Evolutionary conservation across 1,284 basidiomycete species (phyloP).

Genomic region (Vanrija sp.): DNA sequence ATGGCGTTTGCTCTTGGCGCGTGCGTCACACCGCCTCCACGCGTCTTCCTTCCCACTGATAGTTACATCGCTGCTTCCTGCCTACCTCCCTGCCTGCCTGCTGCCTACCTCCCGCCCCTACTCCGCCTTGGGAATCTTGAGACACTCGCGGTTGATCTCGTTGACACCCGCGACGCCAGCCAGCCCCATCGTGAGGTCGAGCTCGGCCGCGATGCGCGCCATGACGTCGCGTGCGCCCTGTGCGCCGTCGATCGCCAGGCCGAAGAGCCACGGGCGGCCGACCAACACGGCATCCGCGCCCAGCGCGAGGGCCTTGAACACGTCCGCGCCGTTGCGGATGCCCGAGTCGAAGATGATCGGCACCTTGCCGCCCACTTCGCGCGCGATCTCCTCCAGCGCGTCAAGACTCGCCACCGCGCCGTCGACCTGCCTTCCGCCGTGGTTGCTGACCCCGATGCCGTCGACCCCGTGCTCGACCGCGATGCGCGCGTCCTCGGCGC

Average conservation of each 20-base stretch:
- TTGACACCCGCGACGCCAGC: slow-evolving; percentile 16
- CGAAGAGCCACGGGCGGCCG: slow-evolving; percentile 54
- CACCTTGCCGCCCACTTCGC: slow-evolving; percentile 49
- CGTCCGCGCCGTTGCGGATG: slow-evolving; percentile 67
- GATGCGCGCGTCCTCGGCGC: slow-evolving; percentile 63
- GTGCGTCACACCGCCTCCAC: too few species aligned
- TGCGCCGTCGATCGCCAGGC: slow-evolving; percentile 61
- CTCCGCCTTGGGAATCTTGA: not conserved
- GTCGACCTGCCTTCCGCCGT: slow-evolving; percentile 78
- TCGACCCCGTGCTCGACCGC: slow-evolving; percentile 63
- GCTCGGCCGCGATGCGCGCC: slow-evolving; percentile 59
- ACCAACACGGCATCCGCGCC: slow-evolving; percentile 43
- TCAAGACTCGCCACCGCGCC: slow-evolving; percentile 68
- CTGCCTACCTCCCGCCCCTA: too few species aligned
- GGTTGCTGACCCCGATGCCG: slow-evolving; percentile 75
- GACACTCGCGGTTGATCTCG: slow-evolving; percentile 13
- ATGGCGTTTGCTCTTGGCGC: too few species aligned
- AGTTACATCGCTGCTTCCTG: too few species aligned
- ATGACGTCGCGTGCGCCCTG: slow-evolving; percentile 65
- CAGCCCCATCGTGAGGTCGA: slow-evolving; percentile 53
- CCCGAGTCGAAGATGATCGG: slow-evolving; percentile 75
- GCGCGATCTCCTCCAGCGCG: slow-evolving; percentile 55
- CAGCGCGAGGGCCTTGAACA: slow-evolving; percentile 61
- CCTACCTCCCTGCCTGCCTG: too few species aligned
- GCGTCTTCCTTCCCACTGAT: too few species aligned